phyloP scores from a whole-genome alignment of 2,329 filamentous ascomycete genomes.

The Aspergillus hiratsukae region DNA sequence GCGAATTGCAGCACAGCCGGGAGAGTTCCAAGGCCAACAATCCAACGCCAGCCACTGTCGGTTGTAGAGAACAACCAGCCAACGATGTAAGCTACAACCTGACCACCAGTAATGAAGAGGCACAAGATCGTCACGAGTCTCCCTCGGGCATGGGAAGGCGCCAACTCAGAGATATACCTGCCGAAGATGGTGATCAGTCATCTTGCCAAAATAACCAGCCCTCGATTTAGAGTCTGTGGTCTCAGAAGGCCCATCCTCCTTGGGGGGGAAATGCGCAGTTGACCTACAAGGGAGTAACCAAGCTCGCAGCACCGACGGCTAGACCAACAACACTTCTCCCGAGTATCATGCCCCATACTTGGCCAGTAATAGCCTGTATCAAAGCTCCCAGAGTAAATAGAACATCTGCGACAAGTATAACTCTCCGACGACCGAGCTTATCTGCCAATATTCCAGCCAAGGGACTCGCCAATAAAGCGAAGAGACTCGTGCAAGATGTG shows the following conservation, averaged over 20 bases:
- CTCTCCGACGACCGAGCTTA: constrained; percentile 42
- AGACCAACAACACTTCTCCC: constrained; percentile 46
- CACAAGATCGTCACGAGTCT: constrained; percentile 76
- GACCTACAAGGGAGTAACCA: constrained; percentile 68
- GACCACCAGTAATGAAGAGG: constrained; percentile 80
- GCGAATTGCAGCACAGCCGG: constrained; percentile 69
- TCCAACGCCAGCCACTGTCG: constrained; percentile 74
- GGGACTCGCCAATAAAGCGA: constrained; percentile 54
- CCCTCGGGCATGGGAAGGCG: constrained; percentile 71
- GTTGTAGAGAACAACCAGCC: constrained; percentile 69
- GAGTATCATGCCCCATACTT: constrained; percentile 44
- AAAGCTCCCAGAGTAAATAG: constrained; percentile 44
- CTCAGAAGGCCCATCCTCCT: neutral
- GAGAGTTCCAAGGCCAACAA: constrained; percentile 78
- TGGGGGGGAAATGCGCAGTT: neutral
- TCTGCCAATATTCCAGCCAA: constrained; percentile 52
- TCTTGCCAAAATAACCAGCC: neutral
- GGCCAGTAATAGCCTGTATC: constrained; percentile 37
- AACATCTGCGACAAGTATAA: constrained; percentile 45
- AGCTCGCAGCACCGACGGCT: constrained; percentile 53
- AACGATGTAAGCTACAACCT: constrained; percentile 80
- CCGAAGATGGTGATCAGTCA: constrained; percentile 3
- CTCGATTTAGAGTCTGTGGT: neutral
- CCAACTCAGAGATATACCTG: constrained; percentile 77
- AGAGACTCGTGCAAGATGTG: constrained; percentile 54